Evolutionary conservation across 208 protist species (phyloP).

Genomic region (Acanthamoeba triangularis): DNA sequence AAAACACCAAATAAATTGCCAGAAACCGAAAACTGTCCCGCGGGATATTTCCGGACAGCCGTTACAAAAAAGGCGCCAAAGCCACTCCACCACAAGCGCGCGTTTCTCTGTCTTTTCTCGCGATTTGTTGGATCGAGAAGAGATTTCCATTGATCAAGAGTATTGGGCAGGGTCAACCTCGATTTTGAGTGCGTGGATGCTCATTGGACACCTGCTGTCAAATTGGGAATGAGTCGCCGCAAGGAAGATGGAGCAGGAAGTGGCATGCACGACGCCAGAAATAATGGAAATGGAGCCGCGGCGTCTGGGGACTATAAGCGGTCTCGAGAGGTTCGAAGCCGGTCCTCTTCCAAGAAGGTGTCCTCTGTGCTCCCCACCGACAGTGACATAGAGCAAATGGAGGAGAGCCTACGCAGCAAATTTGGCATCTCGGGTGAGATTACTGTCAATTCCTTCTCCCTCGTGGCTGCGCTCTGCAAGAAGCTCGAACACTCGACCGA

Average conservation of each 20-base stretch:
- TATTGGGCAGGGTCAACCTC: too few relatives aligned
- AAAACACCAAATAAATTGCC: neutral
- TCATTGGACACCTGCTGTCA: neutral
- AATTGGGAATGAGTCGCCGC: neutral
- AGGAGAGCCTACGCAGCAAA: slow-evolving; percentile 32
- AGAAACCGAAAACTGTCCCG: neutral
- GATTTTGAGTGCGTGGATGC: neutral
- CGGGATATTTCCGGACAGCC: neutral
- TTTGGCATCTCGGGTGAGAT: slow-evolving; percentile 56
- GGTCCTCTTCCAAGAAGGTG: neutral
- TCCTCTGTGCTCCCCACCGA: neutral
- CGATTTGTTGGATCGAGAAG: neutral
- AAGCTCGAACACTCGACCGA: neutral
- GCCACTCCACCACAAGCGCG: neutral
- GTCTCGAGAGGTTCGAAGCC: neutral
- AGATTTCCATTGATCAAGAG: neutral
- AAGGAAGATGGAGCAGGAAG: neutral
- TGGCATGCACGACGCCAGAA: neutral
- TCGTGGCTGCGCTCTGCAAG: slow-evolving; percentile 42
- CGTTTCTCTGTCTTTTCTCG: neutral
- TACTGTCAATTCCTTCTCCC: neutral
- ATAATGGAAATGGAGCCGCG: neutral
- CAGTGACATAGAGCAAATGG: slow-evolving; percentile 33
- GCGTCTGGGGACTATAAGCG: neutral
- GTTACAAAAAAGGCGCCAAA: slow-evolving; percentile 28